Conservation (phyloP, 2,329 filamentous ascomycete genomes). For the Aspergillus chevalieri region DNA sequence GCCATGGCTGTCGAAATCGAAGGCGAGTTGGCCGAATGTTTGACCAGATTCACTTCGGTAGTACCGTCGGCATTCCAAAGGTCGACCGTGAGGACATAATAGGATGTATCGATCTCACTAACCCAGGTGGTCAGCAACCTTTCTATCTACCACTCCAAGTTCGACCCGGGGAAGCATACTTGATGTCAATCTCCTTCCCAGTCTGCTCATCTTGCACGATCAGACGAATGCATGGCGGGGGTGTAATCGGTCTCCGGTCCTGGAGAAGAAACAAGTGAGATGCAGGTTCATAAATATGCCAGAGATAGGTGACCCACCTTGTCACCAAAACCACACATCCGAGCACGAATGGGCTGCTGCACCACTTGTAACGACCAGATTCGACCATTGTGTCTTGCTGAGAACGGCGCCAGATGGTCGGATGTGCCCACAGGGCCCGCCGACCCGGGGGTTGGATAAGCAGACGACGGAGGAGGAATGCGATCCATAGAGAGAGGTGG, state of each 20-base stretch:
- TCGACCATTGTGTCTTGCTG: constrained; percentile 38
- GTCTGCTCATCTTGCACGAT: constrained; percentile 69
- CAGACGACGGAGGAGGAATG: constrained; percentile 29
- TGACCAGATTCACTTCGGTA: constrained; percentile 62
- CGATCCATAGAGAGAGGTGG: constrained; percentile 35
- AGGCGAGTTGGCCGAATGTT: constrained; percentile 60
- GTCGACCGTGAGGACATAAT: constrained; percentile 64
- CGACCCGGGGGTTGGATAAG: constrained; percentile 31
- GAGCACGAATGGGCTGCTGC: constrained; percentile 85
- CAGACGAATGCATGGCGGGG: constrained; percentile 83
- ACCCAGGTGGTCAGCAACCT: constrained; percentile 22
- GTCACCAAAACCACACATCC: constrained; percentile 98
- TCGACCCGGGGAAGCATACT: constrained; percentile 48
- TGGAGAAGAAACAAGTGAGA: constrained; percentile 30
- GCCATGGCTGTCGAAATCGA: constrained; percentile 77
- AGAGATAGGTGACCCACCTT: constrained; percentile 58
- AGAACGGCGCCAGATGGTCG: constrained; percentile 34
- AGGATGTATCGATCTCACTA: constrained; percentile 63
- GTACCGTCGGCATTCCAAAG: constrained; percentile 58
- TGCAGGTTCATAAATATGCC: neutral
- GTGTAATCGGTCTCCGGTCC: constrained; percentile 93
- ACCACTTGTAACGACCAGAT: constrained; percentile 65
- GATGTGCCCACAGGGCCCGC: constrained; percentile 24
- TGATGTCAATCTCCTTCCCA: constrained; percentile 75
- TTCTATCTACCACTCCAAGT: neutral